phyloP scores from a whole-genome alignment of 257 asterid genomes.

The Ligustrum vulgare region DNA sequence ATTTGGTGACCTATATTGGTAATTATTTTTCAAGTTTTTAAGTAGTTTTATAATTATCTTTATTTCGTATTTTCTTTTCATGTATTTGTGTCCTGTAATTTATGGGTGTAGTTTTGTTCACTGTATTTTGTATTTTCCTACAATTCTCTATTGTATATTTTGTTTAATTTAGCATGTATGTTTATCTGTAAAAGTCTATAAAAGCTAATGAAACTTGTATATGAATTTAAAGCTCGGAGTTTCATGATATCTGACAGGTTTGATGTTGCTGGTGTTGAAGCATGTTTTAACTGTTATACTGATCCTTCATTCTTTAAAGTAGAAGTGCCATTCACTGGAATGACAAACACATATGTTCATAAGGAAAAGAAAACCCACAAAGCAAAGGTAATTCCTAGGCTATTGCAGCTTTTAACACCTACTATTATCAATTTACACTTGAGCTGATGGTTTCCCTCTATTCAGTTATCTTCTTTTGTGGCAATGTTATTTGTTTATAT shows the following conservation, averaged over 20 bases:
- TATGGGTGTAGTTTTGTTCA: too few species aligned
- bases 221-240: neutral
- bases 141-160: too few species aligned
- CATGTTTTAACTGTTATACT: conserved; percentile 90
- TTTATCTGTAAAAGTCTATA: too few species aligned
- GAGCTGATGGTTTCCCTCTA: neutral
- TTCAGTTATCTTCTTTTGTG: neutral
- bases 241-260: conserved; percentile 48
- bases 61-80: too few species aligned
- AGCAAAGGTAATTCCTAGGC: conserved; percentile 61
- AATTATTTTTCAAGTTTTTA: too few species aligned
- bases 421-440: neutral
- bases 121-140: too few species aligned
- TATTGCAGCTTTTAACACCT: conserved; percentile 5
- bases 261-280: conserved; percentile 98
- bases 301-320: conserved; percentile 86
- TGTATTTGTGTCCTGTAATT: too few species aligned
- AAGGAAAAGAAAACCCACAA: conserved; percentile 81
- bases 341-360: conserved; percentile 44
- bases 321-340: conserved; percentile 44
- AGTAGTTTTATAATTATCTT: too few species aligned
- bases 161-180: too few species aligned
- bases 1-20: too few species aligned
- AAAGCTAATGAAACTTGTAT: neutral
- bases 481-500: neutral